Percentiles rank a stretch among this genome's conserved stretches.
phyloP scores from a whole-genome alignment of 352 stramenopile species.

The Globisporangium canariense region DNA sequence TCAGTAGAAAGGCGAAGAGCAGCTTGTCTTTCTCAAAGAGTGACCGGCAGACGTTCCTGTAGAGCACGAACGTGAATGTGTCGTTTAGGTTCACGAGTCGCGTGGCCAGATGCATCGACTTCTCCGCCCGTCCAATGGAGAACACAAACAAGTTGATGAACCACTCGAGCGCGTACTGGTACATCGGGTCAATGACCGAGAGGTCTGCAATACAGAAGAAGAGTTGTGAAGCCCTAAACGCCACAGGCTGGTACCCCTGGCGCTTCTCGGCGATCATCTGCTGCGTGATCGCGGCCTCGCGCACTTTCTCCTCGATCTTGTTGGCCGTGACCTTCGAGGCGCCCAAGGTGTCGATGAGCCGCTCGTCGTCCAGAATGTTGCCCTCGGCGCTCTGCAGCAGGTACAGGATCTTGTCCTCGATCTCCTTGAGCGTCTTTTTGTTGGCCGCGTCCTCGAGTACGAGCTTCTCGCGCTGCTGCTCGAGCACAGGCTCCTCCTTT shows the following conservation, averaged over 20 bases:
- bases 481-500: constrained; percentile 91
- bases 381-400: constrained; percentile 90
- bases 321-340: constrained; percentile 93
- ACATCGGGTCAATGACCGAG: constrained; percentile 94
- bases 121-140: constrained; percentile 86
- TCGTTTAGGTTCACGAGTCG: constrained; percentile 90
- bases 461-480: constrained; percentile 91
- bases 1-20: constrained; percentile 93
- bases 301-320: constrained; percentile 94
- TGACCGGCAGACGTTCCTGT: constrained; percentile 94
- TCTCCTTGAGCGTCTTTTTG: constrained; percentile 94
- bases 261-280: constrained; percentile 92
- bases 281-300: constrained; percentile 90
- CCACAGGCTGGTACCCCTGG: constrained; percentile 90
- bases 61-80: constrained; percentile 94
- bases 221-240: constrained; percentile 87
- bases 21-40: constrained; percentile 97
- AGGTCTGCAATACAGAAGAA: constrained; percentile 96
- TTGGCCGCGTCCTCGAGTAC: constrained; percentile 94
- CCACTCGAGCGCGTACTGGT: constrained; percentile 95
- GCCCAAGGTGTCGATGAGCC: constrained; percentile 92
- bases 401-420: constrained; percentile 96
- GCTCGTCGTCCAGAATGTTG: constrained; percentile 95
- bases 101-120: constrained; percentile 65
- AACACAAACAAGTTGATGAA: constrained; percentile 95